phyloP scores from a whole-genome alignment of 2,329 filamentous ascomycete genomes.

The Metarhizium humberi region DNA sequence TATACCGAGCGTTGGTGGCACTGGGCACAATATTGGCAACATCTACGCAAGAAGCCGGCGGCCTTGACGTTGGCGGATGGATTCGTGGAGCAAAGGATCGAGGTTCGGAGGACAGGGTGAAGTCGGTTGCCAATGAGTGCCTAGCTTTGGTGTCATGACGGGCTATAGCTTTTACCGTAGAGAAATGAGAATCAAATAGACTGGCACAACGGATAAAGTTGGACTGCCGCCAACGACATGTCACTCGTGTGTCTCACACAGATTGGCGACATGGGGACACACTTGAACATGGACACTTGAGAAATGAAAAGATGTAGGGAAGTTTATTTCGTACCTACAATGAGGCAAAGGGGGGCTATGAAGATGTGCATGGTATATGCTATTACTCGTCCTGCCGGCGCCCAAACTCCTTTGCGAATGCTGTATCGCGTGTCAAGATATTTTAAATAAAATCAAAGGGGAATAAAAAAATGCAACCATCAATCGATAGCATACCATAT shows the following conservation, averaged over 20 bases:
- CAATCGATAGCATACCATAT: background rate
- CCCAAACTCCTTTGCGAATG: background rate
- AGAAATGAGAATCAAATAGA: background rate
- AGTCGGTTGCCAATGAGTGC: slow-evolving; percentile 37
- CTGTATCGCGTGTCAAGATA: background rate
- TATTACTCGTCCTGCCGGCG: background rate
- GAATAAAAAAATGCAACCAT: background rate
- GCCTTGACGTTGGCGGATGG: slow-evolving; percentile 30
- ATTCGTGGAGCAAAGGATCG: slow-evolving; percentile 34
- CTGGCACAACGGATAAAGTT: background rate
- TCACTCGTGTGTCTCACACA: too few species aligned
- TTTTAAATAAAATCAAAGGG: background rate
- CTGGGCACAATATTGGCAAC: slow-evolving; percentile 65
- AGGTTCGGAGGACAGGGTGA: slow-evolving; percentile 36
- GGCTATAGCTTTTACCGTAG: background rate
- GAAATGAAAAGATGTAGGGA: too few species aligned
- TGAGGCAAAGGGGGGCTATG: background rate
- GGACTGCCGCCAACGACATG: too few species aligned
- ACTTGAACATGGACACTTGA: too few species aligned
- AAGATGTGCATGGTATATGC: background rate
- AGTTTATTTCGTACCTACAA: too few species aligned
- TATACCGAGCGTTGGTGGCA: slow-evolving; percentile 75
- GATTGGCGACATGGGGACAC: too few species aligned
- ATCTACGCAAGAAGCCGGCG: slow-evolving; percentile 32
- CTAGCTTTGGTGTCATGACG: slow-evolving; percentile 11